These are phyloP conservation scores for Galerina sulciceps DNA, from an alignment of 768 basidiomycete genomes.

Conservation along the genomic window DNA sequence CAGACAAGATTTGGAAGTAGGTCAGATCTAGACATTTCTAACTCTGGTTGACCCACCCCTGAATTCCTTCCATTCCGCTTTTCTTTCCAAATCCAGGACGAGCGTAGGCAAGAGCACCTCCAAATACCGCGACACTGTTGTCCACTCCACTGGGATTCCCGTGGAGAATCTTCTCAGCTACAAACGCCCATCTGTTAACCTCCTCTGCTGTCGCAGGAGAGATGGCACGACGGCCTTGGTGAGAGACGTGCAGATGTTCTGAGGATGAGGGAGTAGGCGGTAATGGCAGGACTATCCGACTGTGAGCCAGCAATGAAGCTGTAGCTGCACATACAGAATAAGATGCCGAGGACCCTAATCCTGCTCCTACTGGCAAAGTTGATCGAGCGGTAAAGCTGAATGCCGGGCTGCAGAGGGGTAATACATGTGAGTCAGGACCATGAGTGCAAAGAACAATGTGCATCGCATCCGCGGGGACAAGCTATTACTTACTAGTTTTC, in stretches of 20 bases:
- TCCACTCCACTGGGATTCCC: constrained; percentile 98
- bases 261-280: constrained; percentile 46
- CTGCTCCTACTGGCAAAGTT: constrained; percentile 92
- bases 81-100: constrained; percentile 77
- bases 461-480: constrained; percentile 21
- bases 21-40: constrained; percentile 10
- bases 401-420: constrained; percentile 55
- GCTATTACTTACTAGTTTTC: constrained; percentile 54
- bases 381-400: constrained; percentile 85
- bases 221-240: constrained; percentile 69
- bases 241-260: constrained; percentile 65
- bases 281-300: constrained; percentile 65
- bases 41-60: constrained; percentile 58
- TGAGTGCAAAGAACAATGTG: neutral
- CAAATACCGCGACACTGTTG: constrained; percentile 91
- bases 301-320: constrained; percentile 75
- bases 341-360: constrained; percentile 96
- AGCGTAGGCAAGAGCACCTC: constrained; percentile 91
- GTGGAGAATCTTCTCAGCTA: constrained; percentile 94
- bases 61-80: constrained; percentile 83
- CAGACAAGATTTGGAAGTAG: neutral
- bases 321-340: constrained; percentile 89
- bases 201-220: constrained; percentile 68
- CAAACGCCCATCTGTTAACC: constrained; percentile 92
- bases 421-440: neutral